Conservation (phyloP, 1,139 yeast genomes). For the Geotrichum phurueaensis region DNA sequence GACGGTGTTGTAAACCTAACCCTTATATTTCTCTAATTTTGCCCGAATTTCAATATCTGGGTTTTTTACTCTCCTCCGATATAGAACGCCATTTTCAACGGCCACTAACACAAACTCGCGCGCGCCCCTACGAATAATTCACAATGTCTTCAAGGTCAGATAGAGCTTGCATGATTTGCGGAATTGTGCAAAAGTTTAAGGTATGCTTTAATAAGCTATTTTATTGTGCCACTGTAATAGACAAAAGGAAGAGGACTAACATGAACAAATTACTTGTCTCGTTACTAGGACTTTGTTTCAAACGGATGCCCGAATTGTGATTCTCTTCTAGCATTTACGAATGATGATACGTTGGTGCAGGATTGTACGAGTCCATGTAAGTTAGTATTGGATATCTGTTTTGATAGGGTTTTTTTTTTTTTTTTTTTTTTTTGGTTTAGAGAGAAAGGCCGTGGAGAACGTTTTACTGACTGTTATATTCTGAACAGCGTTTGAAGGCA, state of each 20-base stretch:
- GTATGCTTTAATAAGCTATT: slow-evolving; percentile 31
- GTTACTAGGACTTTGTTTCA: slow-evolving; percentile 53
- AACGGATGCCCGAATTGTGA: slow-evolving; percentile 98
- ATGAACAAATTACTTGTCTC: background rate
- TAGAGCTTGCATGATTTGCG: slow-evolving; percentile 97
- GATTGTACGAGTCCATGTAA: slow-evolving; percentile 86
- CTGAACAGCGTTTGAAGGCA: slow-evolving; percentile 70
- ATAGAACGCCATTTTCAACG: background rate
- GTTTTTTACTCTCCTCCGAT: background rate
- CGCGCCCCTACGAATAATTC: background rate
- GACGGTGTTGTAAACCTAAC: background rate
- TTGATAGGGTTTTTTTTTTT: background rate
- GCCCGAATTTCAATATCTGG: background rate
- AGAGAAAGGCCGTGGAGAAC: background rate
- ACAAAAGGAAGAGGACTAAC: background rate
- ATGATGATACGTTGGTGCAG: slow-evolving; percentile 76
- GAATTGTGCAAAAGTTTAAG: slow-evolving; percentile 72
- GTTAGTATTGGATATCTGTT: slow-evolving; percentile 18
- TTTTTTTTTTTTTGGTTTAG: background rate
- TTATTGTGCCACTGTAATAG: background rate
- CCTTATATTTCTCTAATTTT: background rate
- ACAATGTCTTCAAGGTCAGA: slow-evolving; percentile 61
- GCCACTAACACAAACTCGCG: background rate
- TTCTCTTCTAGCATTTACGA: slow-evolving; percentile 69
- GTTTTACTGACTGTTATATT: background rate